Percentiles rank a stretch among this genome's conserved stretches.
phyloP scores from a whole-genome alignment of 495 filamentous ascomycete genomes.

The Penicillium cataractarum region DNA sequence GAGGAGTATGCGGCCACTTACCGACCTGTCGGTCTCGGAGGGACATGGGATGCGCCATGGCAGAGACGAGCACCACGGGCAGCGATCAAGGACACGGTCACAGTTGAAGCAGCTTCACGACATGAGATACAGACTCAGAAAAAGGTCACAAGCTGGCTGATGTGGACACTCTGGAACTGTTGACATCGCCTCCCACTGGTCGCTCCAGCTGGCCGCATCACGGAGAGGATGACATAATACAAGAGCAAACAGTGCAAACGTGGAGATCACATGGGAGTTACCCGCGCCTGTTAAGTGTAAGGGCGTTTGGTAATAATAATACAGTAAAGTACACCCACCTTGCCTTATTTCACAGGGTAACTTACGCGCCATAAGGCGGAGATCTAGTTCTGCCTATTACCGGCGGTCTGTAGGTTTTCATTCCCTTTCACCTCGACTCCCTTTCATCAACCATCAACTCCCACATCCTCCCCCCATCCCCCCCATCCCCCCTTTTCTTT shows the following conservation, averaged over 20 bases:
- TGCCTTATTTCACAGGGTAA: background rate
- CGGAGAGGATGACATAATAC: constrained; percentile 24
- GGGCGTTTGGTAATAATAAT: background rate
- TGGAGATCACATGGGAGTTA: constrained; percentile 22
- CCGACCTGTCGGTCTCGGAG: constrained; percentile 96
- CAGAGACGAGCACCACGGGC: constrained; percentile 27
- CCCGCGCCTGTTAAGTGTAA: background rate
- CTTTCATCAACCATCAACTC: constrained; percentile 20
- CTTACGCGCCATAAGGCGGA: background rate
- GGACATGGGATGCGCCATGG: constrained; percentile 76
- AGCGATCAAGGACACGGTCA: constrained; percentile 17
- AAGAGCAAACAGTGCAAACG: constrained; percentile 27
- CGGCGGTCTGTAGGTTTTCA: constrained; percentile 12
- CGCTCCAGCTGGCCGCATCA: constrained; percentile 23
- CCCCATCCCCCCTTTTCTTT: constrained; percentile 26
- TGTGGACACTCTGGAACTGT: constrained; percentile 9
- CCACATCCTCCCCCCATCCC: constrained; percentile 19
- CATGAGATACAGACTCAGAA: constrained; percentile 16
- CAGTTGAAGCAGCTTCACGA: constrained; percentile 25
- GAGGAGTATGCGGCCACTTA: constrained; percentile 48
- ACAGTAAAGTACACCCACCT: constrained; percentile 12
- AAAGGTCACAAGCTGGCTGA: constrained; percentile 2
- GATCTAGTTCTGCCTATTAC: background rate
- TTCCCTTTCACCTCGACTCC: constrained; percentile 23
- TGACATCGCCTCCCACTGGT: constrained; percentile 20